Evolutionary conservation across 371 early-diverging fungal genomes (phyloP), one percentile per base, ranked within the genome.

Genomic region (Syncephalis fuscata): DNA sequence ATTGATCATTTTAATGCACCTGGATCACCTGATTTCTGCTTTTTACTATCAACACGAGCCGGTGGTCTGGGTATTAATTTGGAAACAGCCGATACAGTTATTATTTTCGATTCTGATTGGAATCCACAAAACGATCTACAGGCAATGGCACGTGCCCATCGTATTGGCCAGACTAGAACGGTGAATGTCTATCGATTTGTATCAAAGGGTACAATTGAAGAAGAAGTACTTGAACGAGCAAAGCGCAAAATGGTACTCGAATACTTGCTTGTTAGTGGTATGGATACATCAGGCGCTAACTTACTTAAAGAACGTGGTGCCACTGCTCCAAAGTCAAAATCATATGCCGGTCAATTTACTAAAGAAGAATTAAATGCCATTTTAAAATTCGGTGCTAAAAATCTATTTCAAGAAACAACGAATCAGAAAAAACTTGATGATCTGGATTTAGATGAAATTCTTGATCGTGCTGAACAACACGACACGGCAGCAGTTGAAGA

Each of bases 91-190:
- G 98, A 99, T 59, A 96, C 94, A 0, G 99, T 99, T 3, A 91
- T 99, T 49, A 86, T 99, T 47, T 99, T 94, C 67, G 99, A 99
- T 59, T 90, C 92, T 24, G 99, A 99, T 61, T 99, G 99, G 89
- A 99, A 99, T 62, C 99, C 99, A 3, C 99, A 98, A 61, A 98
- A 93, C 58, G 99, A 99, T 60, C 63, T 98, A 45, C 99, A 98
- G 66, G 99, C 99, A 36, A 98, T 99, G 95, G 98, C 99, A 2
- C 82, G 99, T 44, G 98, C 96, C 1, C 99, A 99, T 67, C 82
- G 99, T 57, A 87, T 93, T 55, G 99, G 99, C 0, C 99, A 99
- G 56, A 98, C 88, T 57, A 93, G 91, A 51, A 75, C 83, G 14
- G 99, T 99, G 21, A 92, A 91, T 49, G 98, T 99, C 1, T 99